phyloP scores from a whole-genome alignment of 352 stramenopile genomes.

The Globisporangium spinosum region DNA sequence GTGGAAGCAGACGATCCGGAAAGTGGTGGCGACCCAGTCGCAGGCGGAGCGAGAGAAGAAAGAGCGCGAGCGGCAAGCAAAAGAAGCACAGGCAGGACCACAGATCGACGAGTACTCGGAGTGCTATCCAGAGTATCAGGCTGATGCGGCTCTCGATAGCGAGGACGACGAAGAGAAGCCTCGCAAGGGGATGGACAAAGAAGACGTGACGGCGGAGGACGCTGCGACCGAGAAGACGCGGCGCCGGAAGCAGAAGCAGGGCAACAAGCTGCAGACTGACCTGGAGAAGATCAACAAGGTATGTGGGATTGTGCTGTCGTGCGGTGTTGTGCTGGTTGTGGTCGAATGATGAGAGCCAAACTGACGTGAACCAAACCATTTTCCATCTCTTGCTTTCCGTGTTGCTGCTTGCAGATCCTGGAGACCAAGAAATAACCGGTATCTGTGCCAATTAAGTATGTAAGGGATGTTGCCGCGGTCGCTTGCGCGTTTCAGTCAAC shows the following conservation, averaged over 20 bases:
- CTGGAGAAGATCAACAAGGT: constrained; percentile 78
- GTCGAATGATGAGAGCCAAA: neutral
- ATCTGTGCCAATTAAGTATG: neutral
- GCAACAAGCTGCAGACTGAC: constrained; percentile 63
- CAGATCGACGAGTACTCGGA: constrained; percentile 56
- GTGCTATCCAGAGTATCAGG: constrained; percentile 48
- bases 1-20: constrained; percentile 60
- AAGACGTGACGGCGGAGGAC: constrained; percentile 24
- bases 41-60: constrained; percentile 37
- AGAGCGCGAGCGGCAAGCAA: constrained; percentile 33
- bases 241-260: constrained; percentile 64
- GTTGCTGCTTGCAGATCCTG: neutral
- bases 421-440: constrained; percentile 7
- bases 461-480: neutral
- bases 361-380: neutral
- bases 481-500: neutral
- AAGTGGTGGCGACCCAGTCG: constrained; percentile 45
- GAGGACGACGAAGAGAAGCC: constrained; percentile 64
- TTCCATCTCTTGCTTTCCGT: neutral
- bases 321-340: neutral
- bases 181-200: constrained; percentile 26
- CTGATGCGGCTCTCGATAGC: constrained; percentile 34
- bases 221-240: constrained; percentile 28
- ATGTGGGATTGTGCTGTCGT: constrained; percentile 13
- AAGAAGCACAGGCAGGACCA: constrained; percentile 34